A percentile compares a stretch with the other conserved stretches of the same genome.
phyloP scores from a whole-genome alignment of 1,139 yeast genomes.

The Geotrichum restrictum region DNA sequence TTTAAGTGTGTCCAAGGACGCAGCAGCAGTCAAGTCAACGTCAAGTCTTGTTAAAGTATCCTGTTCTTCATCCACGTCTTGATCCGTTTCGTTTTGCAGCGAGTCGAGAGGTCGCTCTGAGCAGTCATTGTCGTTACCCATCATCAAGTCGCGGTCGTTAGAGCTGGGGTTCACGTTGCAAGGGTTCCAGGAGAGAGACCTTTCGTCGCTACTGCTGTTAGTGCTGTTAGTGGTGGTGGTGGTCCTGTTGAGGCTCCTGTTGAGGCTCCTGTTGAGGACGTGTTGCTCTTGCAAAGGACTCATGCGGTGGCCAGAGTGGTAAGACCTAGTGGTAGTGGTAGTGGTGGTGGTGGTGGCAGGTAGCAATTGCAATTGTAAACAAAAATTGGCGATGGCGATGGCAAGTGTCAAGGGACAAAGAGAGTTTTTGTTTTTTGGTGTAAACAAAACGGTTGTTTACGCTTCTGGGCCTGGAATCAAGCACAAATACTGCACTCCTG shows the following conservation, averaged over 20 bases:
- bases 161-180: too few relatives aligned
- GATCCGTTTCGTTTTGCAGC: background rate
- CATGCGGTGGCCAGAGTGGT: too few relatives aligned
- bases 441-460: background rate
- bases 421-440: conserved; percentile 1
- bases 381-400: too few relatives aligned
- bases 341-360: too few relatives aligned
- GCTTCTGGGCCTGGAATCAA: background rate
- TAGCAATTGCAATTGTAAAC: too few relatives aligned
- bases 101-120: too few relatives aligned
- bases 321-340: too few relatives aligned
- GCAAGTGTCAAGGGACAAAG: background rate
- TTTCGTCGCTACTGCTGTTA: too few relatives aligned
- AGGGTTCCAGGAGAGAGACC: conserved; percentile 7
- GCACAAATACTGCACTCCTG: background rate
- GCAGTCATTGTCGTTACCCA: too few relatives aligned
- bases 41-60: conserved; percentile 2
- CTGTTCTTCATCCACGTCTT: background rate
- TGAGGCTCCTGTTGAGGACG: background rate
- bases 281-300: background rate
- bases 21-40: background rate
- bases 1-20: background rate
- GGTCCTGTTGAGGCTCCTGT: too few relatives aligned
- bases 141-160: too few relatives aligned
- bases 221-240: too few relatives aligned